Percentiles rank a stretch among this genome's conserved stretches.
Conservation (phyloP, 169 alveolate genomes). For the Plasmodium vivax region DNA sequence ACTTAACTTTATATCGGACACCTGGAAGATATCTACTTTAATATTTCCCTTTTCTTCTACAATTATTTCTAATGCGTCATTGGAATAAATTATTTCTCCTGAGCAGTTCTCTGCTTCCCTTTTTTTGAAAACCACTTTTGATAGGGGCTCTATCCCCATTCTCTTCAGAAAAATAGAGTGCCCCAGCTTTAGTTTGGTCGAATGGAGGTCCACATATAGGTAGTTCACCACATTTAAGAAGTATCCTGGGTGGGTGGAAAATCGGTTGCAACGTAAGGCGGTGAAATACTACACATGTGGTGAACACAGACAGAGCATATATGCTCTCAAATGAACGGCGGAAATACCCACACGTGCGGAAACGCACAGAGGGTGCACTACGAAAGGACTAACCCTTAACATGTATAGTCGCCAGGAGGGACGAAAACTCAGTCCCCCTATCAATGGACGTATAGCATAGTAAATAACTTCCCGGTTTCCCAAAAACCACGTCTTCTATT, state of each 20-base stretch:
- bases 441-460: conserved; percentile 62
- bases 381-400: conserved; percentile 27
- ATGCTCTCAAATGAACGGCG: not conserved
- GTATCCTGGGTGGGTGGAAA: conserved; percentile 17
- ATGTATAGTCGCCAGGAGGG: conserved; percentile 25
- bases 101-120: conserved; percentile 27
- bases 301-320: not conserved
- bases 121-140: conserved; percentile 32
- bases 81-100: conserved; percentile 53
- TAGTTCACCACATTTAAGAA: conserved; percentile 27
- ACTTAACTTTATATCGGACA: conserved; percentile 18
- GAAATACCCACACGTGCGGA: not conserved
- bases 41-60: not conserved
- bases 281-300: not conserved
- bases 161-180: conserved; percentile 18
- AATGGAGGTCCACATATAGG: conserved; percentile 30
- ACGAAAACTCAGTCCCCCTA: conserved; percentile 4
- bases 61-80: not conserved
- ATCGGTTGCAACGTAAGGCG: not conserved
- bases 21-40: not conserved
- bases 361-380: not conserved
- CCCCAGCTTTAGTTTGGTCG: conserved; percentile 10
- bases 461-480: conserved; percentile 44
- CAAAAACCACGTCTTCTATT: conserved; percentile 29
- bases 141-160: not conserved